Evolutionary conservation across 768 basidiomycete species (phyloP), one percentile per base, ranked within the genome.

Genomic region (Phaeotremella fagi): DNA sequence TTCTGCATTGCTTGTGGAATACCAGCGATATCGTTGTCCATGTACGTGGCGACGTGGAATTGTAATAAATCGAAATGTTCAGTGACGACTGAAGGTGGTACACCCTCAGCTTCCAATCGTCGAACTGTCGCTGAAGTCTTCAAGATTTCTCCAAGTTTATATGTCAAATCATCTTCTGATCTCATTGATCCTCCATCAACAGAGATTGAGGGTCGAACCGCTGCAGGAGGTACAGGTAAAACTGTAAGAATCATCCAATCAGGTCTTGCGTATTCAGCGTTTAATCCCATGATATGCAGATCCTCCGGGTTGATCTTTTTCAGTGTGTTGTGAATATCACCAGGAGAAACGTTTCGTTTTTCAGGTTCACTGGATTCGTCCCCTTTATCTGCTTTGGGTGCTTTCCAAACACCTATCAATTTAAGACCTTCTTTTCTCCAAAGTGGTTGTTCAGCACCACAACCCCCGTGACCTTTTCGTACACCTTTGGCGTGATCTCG

Each of bases 171-270:
- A 66, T 98, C 95, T 76, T 99, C 95, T 64, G 89, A 90, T 37
- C 92, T 83, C 86, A 94, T 90, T 1, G 88, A 85, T 47, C 94
- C 92, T 20, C 94, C 94, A 63, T 98, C 94, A 25, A 97, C 88
- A 12, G 94, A 87, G 52, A 99, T 97, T 76, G 90, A 94, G 0
- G 95, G 95, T 45, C 95, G 89, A 49, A 99, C 95, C 6, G 95
- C 90, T 4, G 94, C 94, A 1, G 95, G 95, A 1, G 95, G 95
- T 0, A 99, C 94, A 29, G 95, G 95, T 73, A 98, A 81, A 31
- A 97, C 90, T 0, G 95, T 98, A 36, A 98, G 78, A 61, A 99
- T 95, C 95, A 99, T 98, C 95, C 95, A 99, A 68, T 97, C 90
- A 2, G 95, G 95, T 36, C 92, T 83, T 5, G 95, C 94, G 71